A percentile compares a stretch with the other conserved stretches of the same genome.
Conservation (phyloP, 83 land plant species). For the Thuja plicata region DNA sequence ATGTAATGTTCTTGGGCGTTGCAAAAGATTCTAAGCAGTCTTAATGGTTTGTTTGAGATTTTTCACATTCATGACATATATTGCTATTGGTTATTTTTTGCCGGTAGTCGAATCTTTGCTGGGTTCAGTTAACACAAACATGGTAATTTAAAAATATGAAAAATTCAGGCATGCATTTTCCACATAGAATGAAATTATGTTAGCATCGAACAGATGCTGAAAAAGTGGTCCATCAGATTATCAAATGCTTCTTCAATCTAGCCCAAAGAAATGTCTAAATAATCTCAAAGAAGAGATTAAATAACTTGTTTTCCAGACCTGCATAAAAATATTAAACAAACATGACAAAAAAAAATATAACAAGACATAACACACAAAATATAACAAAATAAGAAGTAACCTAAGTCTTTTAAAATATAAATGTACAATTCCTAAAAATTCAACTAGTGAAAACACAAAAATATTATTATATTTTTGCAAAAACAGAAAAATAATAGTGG, state of each 20-base stretch:
- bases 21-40: background rate
- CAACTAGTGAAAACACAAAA: no score
- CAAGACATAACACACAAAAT: background rate
- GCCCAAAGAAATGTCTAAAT: background rate
- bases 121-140: background rate
- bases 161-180: background rate
- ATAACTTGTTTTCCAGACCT: background rate
- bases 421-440: background rate
- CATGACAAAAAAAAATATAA: no score
- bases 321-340: no score
- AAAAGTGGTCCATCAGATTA: background rate
- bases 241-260: background rate
- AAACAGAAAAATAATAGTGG: no score
- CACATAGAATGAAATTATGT: no score
- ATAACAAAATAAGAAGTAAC: background rate
- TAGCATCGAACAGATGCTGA: background rate
- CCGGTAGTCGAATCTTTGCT: background rate
- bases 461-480: no score
- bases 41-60: no score
- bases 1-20: background rate
- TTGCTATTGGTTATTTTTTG: no score
- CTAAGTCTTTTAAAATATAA: background rate
- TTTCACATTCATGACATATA: no score
- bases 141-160: background rate
- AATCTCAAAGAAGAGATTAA: background rate